Base-by-base conservation (phyloP, 306 rosid genomes). In the Herpetospermum pedunculosum region DNA sequence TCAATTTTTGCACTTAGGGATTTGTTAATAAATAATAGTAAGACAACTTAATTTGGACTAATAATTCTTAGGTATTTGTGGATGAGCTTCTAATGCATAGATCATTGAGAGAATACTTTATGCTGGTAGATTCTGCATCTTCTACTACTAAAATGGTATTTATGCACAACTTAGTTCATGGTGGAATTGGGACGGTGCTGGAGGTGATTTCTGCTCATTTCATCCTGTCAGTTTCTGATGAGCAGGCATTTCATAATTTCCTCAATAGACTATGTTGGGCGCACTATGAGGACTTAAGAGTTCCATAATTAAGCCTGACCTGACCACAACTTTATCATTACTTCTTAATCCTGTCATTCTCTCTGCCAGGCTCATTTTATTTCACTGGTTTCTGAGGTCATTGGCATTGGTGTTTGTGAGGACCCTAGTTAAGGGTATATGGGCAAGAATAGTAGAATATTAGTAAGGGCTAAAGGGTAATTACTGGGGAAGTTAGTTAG, bases 141-240 rank as follows among this genome's bases (percentile, higher is more conserved):
- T 76, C 83, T 78, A 44, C 78, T 64, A 2, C 30, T 76, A 84
- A 83, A 74, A 83, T 48, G 73, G 52, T 83, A 23, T 89, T 80
- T 30, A 64, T 38, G 60, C 72, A 78, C 63, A 79, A 79, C 54
- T 47, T 63, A 52, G 73, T 34, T 46, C 76, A 57, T 76, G 86
- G 79, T 73, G 84, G 77, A 77, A 80, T 82, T 37, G 89, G 74
- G 69, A 79, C 81, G 75, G 90, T 90, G 74, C 58, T 91, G 73
- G 96, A 89, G 88, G 87, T 91, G 80, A 77, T 91, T 75, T 85
- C 89, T 65, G 53, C 82, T 43, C 97, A 93, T 83, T 85, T 91
- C 79, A 70, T 83, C 35, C 63, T 84, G 54, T 93, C 96, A 21
- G 70, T 83, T 77, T 83, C 89, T 70, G 76, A 80, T 71, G 84